These are phyloP conservation scores for Mortierella hygrophila DNA, from an alignment of 192 early-diverging fungal genomes.

Conservation along the genomic window DNA sequence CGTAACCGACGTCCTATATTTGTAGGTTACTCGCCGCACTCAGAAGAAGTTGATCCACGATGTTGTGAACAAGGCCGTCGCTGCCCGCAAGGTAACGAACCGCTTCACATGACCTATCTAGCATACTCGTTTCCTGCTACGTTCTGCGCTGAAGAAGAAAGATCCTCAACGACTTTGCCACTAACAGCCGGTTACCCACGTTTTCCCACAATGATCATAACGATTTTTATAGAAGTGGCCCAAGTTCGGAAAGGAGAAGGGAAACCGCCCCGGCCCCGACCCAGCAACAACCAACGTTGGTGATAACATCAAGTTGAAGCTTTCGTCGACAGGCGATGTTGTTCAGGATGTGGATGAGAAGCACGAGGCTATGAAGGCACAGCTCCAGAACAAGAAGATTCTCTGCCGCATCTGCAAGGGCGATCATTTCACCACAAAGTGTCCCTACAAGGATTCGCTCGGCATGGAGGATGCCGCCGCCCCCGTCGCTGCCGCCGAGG, in stretches of 20 bases:
- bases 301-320: constrained; percentile 89
- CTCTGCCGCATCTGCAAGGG: constrained; percentile 97
- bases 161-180: background rate
- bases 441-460: constrained; percentile 98
- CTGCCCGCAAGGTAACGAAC: constrained; percentile 80
- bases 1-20: background rate
- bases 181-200: background rate
- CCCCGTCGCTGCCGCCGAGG: constrained; percentile 51
- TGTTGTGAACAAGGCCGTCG: constrained; percentile 89
- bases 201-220: background rate
- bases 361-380: constrained; percentile 67
- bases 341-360: constrained; percentile 74
- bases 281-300: constrained; percentile 88
- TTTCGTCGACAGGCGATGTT: constrained; percentile 78
- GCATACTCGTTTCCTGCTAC: too few species aligned
- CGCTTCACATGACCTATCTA: background rate
- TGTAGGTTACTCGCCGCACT: constrained; percentile 83
- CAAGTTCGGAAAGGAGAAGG: constrained; percentile 93
- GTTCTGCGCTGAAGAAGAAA: background rate
- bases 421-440: constrained; percentile 96
- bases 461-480: constrained; percentile 82
- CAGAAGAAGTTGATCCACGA: constrained; percentile 83
- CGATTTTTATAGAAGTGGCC: constrained; percentile 71
- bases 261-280: constrained; percentile 86
- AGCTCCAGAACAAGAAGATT: constrained; percentile 84